Evolutionary conservation across 169 alveolate genomes (phyloP).

Genomic region (Plasmodium knowlesi): DNA sequence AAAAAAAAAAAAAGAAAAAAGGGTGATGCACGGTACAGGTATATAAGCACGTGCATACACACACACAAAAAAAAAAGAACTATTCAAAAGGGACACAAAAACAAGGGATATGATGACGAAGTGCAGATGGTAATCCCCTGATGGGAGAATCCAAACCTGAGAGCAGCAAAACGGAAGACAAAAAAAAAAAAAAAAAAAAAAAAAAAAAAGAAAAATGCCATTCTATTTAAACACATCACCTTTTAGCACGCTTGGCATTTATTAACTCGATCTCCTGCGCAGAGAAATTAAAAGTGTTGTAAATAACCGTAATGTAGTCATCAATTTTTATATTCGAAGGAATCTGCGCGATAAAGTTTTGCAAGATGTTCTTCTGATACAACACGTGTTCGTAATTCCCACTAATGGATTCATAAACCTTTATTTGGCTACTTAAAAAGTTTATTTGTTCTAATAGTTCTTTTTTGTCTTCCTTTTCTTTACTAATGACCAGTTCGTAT

Average conservation of each 20-base stretch:
- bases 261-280: conserved; percentile 39
- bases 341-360: conserved; percentile 44
- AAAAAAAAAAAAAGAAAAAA: too few species aligned
- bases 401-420: conserved; percentile 56
- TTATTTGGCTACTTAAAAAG: conserved; percentile 23
- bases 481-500: conserved; percentile 31
- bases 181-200: neutral
- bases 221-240: neutral
- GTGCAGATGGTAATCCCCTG: neutral
- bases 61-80: neutral
- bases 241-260: conserved; percentile 29
- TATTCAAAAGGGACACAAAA: neutral
- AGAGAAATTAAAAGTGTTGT: conserved; percentile 48
- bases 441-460: conserved; percentile 20
- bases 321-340: conserved; percentile 53
- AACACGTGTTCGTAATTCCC: conserved; percentile 61
- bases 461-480: conserved; percentile 39
- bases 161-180: neutral
- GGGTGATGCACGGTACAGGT: neutral
- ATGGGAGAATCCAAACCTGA: neutral
- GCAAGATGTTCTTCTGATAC: conserved; percentile 57
- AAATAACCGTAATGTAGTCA: conserved; percentile 61
- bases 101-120: neutral
- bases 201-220: neutral
- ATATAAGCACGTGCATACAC: neutral